Base-by-base conservation (phyloP, 2,329 filamentous ascomycete species). In the Trichoderma asperellum region DNA sequence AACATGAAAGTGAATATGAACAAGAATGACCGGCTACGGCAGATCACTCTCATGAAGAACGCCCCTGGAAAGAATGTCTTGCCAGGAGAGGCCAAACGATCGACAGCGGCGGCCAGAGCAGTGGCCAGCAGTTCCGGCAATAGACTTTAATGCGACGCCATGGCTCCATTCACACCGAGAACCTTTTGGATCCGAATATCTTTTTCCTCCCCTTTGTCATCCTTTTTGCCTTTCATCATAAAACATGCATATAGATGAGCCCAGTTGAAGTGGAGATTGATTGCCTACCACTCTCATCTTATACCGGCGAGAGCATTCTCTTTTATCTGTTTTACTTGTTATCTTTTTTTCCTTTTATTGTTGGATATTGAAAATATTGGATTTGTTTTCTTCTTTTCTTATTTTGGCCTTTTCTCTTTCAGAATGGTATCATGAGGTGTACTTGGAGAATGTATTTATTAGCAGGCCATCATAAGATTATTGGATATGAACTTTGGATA, bases 1-100 rank as follows among this genome's bases (percentile, higher is more conserved):
- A 76, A 76, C 29, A 72, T 70, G 69, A 72, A 73, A 40, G 72
- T 73, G 12, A 76, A 76, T 52, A 67, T 72, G 32, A 68, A 70
- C 49, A 76, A 76, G 67, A 74, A 73, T 60, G 57, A 68, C 27
- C 69, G 61, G 4, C 60, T 73, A 1, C 62, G 68, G 6, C 65
- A 69, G 35, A 71, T 65, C 43, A 71, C 37, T 6, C n/a, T 32
- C 24, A 37, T 27, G 8, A 43, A 34, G 29, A 55, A 32, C 21
- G 56, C 21, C 11, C 12, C 64, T 32, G 11, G 64, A 37, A 55
- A 60, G 27, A 52, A 37, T 14, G 16, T 16, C 12, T 49, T 27
- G 12, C 57, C 40, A 47, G 49, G 21, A 56, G 2, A 16, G 55
- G 24, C n/a, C 7, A n/a, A 14, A 34, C 21, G 40, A 68, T 18